Conservation (phyloP, 805 yeast species). For the Komagataella kurtzmanii region DNA sequence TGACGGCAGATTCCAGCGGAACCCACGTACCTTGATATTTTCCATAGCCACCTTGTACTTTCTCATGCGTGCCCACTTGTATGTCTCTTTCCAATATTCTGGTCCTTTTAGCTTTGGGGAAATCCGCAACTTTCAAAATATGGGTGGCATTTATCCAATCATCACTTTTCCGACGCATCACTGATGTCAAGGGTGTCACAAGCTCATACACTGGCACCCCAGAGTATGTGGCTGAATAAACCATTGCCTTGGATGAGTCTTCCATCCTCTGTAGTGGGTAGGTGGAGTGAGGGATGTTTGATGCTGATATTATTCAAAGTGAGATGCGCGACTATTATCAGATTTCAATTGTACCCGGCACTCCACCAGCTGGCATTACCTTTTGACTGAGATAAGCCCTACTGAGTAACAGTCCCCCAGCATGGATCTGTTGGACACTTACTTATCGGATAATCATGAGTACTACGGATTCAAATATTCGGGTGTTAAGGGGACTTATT, state of each 20-base stretch:
- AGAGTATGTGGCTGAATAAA: constrained; percentile 69
- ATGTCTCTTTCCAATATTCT: constrained; percentile 87
- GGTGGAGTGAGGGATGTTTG: background rate
- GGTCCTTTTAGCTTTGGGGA: constrained; percentile 89
- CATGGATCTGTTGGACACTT: background rate
- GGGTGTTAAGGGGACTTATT: constrained; percentile 3
- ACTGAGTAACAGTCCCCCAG: background rate
- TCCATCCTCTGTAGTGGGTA: background rate
- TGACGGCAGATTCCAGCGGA: constrained; percentile 63
- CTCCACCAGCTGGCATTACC: too few species aligned
- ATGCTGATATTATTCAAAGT: background rate
- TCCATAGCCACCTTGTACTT: constrained; percentile 95
- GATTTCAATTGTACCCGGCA: background rate
- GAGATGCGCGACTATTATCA: background rate
- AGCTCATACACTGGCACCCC: constrained; percentile 79
- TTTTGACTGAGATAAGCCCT: background rate
- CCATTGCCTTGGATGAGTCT: constrained; percentile 5
- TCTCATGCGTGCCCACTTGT: constrained; percentile 82
- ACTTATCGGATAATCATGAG: constrained; percentile 5
- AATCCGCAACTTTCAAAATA: constrained; percentile 82
- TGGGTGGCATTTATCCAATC: constrained; percentile 94
- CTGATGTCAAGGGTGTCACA: constrained; percentile 50
- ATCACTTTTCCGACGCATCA: constrained; percentile 66
- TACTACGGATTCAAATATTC: constrained; percentile 3
- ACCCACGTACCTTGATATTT: constrained; percentile 97